Conservation (phyloP, 805 yeast species). For the Barnettozyma sp. region DNA sequence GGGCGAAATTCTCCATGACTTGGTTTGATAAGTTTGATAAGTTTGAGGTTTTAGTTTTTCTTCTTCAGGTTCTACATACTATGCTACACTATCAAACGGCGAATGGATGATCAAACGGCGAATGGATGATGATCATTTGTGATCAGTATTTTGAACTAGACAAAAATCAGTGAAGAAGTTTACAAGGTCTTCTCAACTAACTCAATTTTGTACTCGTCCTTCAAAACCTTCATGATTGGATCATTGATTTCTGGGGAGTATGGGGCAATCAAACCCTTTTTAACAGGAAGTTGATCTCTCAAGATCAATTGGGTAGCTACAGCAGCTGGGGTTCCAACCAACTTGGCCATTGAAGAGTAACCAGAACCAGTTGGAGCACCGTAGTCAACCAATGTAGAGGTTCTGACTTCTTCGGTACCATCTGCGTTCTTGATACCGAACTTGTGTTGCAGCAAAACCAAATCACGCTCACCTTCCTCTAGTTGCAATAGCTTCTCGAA, state of each 20-base stretch:
- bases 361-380: constrained; percentile 79
- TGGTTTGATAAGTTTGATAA: no score
- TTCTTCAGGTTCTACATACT: no score
- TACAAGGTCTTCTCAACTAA: constrained; percentile 73
- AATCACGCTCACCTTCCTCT: constrained; percentile 91
- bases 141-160: no score
- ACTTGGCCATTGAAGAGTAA: constrained; percentile 97
- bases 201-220: constrained; percentile 83
- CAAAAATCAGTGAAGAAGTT: constrained; percentile 1
- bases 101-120: no score
- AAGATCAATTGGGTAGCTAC: constrained; percentile 86
- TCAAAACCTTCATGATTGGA: constrained; percentile 85
- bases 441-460: constrained; percentile 94
- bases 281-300: constrained; percentile 60
- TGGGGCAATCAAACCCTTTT: constrained; percentile 89
- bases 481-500: constrained; percentile 94
- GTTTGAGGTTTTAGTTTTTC: no score
- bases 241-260: constrained; percentile 84
- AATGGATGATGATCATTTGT: no score
- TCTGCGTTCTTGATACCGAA: constrained; percentile 96
- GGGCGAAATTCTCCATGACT: no score
- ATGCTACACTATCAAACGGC: no score
- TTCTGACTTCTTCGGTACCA: constrained; percentile 84
- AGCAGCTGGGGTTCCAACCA: constrained; percentile 98
- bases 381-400: constrained; percentile 90